A percentile compares a stretch with the other conserved stretches of the same genome.
These are phyloP conservation scores for Lentinula sp. DNA, from an alignment of 768 basidiomycete species.

Conservation along the genomic window DNA sequence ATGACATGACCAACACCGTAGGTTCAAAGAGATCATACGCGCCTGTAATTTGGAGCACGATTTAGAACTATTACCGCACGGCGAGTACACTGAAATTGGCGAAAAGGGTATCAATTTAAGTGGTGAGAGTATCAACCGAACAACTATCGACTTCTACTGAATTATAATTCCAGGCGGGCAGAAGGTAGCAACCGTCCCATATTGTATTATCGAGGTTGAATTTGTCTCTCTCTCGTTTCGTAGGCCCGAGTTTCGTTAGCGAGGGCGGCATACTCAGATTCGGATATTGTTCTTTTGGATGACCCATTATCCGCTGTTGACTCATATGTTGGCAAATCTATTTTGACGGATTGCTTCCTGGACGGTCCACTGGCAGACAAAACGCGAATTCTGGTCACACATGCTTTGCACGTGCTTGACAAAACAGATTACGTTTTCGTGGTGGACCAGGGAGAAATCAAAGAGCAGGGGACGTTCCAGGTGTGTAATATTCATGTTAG, in stretches of 20 bases:
- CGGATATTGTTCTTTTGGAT: conserved; percentile 77
- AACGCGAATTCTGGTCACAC: conserved; percentile 60
- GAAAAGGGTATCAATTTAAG: conserved; percentile 74
- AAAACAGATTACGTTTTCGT: conserved; percentile 61
- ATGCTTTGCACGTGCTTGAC: conserved; percentile 51
- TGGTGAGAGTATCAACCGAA: conserved; percentile 25
- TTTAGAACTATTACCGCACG: conserved; percentile 63
- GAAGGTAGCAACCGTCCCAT: conserved; percentile 6
- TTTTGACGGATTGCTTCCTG: conserved; percentile 57
- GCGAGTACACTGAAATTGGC: conserved; percentile 67
- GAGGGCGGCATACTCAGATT: conserved; percentile 66
- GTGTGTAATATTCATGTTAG: conserved; percentile 20
- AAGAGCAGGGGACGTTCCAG: conserved; percentile 56
- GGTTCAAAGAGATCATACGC: conserved; percentile 50
- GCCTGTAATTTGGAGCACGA: conserved; percentile 71
- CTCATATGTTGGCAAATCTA: conserved; percentile 64
- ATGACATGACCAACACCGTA: conserved; percentile 11
- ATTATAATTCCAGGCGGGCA: conserved; percentile 9
- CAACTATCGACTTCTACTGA: neutral
- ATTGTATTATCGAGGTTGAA: neutral
- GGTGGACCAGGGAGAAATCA: conserved; percentile 52
- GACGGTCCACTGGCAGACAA: conserved; percentile 44
- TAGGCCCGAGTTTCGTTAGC: conserved; percentile 74
- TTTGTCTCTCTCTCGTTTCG: neutral
- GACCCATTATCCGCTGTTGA: conserved; percentile 81